Base-by-base conservation (phyloP, 495 filamentous ascomycete species). In the Neurospora sp. region DNA sequence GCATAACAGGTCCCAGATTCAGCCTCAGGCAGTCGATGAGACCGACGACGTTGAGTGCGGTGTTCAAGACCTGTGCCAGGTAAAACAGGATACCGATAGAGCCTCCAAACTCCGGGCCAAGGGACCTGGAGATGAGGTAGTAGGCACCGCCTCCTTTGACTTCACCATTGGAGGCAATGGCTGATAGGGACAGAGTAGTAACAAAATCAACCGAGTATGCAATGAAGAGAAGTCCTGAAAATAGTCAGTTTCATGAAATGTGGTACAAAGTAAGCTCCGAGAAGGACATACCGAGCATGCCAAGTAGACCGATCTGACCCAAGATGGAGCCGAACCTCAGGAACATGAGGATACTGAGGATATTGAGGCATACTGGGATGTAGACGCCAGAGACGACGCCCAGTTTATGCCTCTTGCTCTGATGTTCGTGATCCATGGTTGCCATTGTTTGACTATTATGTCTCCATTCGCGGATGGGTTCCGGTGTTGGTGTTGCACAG, bases 301-400 rank as follows among this genome's bases (percentile, higher is more conserved):
- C 93, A 48, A 96, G 73, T 42, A 97, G 79, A 41, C 93, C 93
- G 75, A 89, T 88, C 78, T 94, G 91, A 39, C 93, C 93, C 40
- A 94, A 82, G 72, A 94, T 91, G 72, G 92, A 90, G 6, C 92
- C 92, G 77, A 94, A 94, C 38, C 92, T 86, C 79, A 94, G 84
- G 82, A 97, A 97, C 93, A 96, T 96, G 54, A 97, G 88, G 84
- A 97, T 97, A 75, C 92, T 95, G 69, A 96, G 82, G n/a, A 96
- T 93, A 81, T 96, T 97, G 76, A 96, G 82, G 69, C 89, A 93
- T 7, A 93, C 94, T 31, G 93, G 93, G 27, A 96, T 91, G 79
- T 94, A 97, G 46, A 96, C 93, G 9, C 92, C 92, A 11, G 92
- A 91, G 77, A 92, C 90, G 4, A 89, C 89, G 18, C 91, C 90